Conservation (phyloP, 768 basidiomycete species). For the Kwoniella newhampshirensis region DNA sequence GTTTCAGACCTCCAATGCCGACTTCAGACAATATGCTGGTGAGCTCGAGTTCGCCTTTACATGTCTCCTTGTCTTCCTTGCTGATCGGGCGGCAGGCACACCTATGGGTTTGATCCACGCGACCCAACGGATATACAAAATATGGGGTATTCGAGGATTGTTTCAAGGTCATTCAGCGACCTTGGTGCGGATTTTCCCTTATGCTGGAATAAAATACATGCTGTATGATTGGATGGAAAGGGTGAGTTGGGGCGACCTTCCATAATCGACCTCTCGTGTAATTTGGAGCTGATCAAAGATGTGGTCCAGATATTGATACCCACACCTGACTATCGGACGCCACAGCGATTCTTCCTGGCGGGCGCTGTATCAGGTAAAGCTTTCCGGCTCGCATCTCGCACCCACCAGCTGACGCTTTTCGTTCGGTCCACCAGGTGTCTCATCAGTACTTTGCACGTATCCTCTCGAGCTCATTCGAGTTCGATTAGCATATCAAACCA, state of each 20-base stretch:
- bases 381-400: no score
- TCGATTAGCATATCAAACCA: constrained; percentile 84
- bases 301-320: constrained; percentile 75
- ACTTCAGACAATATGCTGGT: constrained; percentile 92
- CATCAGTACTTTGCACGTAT: constrained; percentile 88
- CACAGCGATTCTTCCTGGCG: constrained; percentile 73
- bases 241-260: constrained; percentile 55
- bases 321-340: constrained; percentile 72
- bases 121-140: constrained; percentile 62
- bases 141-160: constrained; percentile 69
- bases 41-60: constrained; percentile 38
- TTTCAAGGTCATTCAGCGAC: constrained; percentile 97
- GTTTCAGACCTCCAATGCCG: constrained; percentile 94
- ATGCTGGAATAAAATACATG: constrained; percentile 96
- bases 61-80: not conserved
- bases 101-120: constrained; percentile 84
- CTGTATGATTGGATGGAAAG: constrained; percentile 83
- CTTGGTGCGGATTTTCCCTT: constrained; percentile 88
- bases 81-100: constrained; percentile 60
- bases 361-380: constrained; percentile 80
- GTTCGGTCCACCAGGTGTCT: constrained; percentile 75
- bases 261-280: not conserved
- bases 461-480: constrained; percentile 94
- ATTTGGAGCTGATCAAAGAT: not conserved
- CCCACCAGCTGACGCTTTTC: no score